Conservation (phyloP, 2,329 filamentous ascomycete genomes). For the Arachnopeziza araneosa region DNA sequence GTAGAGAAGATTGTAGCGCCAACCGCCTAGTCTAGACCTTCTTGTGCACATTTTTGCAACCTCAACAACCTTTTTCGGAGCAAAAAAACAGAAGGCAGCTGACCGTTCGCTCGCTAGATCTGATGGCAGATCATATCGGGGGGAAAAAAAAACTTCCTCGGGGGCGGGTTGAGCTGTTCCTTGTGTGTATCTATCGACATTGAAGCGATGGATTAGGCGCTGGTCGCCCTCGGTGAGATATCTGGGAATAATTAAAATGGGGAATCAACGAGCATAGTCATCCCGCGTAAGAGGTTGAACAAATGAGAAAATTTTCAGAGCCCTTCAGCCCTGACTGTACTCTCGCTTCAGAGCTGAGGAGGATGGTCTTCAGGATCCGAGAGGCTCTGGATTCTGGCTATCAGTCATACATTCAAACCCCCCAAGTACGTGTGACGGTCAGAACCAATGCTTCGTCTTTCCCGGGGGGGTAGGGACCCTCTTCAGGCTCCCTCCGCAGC, state of each 20-base stretch:
- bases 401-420: background rate
- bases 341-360: background rate
- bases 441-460: background rate
- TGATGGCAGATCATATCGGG: background rate
- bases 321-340: background rate
- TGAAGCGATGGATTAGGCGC: too few species aligned
- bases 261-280: background rate
- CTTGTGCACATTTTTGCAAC: background rate
- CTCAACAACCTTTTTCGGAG: background rate
- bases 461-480: background rate
- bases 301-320: background rate
- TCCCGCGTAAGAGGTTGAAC: background rate
- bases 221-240: background rate
- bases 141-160: background rate
- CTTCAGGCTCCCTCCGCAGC: background rate
- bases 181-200: too few species aligned
- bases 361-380: background rate
- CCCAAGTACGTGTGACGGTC: background rate
- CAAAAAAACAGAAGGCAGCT: background rate
- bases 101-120: background rate
- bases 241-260: background rate
- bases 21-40: background rate
- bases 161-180: too few species aligned
- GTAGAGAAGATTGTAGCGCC: background rate
- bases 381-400: background rate